Conservation (phyloP, 1,139 yeast genomes). For the Yamadazyma siamensis region DNA sequence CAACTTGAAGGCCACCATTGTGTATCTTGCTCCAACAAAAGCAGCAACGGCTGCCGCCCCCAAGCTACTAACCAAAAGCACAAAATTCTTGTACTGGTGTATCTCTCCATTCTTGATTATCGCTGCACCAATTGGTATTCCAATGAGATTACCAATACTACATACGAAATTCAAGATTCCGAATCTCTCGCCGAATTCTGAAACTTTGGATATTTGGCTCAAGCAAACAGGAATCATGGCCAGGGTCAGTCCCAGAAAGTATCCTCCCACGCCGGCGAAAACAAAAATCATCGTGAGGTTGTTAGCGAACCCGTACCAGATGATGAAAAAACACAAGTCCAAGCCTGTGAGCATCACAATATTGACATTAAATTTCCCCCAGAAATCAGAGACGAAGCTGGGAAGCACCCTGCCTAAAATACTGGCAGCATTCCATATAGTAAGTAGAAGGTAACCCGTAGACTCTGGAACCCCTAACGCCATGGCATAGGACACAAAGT, state of each 20-base stretch:
- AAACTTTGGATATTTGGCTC: constrained; percentile 25
- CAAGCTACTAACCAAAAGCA: constrained; percentile 19
- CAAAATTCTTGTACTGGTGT: constrained; percentile 21
- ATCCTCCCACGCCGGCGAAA: constrained; percentile 51
- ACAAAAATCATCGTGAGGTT: constrained; percentile 36
- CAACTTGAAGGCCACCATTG: constrained; percentile 18
- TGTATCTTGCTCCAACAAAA: constrained; percentile 19
- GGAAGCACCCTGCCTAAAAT: constrained; percentile 57
- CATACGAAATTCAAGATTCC: constrained; percentile 32
- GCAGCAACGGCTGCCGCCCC: constrained; percentile 17
- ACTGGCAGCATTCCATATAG: constrained; percentile 58
- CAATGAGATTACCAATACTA: constrained; percentile 35
- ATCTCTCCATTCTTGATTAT: constrained; percentile 36
- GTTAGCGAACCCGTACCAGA: constrained; percentile 58
- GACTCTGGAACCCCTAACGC: constrained; percentile 51
- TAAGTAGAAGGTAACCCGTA: constrained; percentile 48
- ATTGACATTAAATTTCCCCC: constrained; percentile 59
- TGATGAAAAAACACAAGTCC: constrained; percentile 34
- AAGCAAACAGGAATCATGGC: constrained; percentile 38
- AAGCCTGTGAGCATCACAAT: constrained; percentile 38
- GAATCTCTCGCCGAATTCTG: constrained; percentile 34
- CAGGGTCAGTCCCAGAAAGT: constrained; percentile 32
- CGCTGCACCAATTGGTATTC: constrained; percentile 49
- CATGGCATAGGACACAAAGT: constrained; percentile 53
- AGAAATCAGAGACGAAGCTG: constrained; percentile 49